These are phyloP conservation scores for Sphaerobolus stellatus DNA, from an alignment of 1,284 basidiomycete species.

Conservation along the genomic window DNA sequence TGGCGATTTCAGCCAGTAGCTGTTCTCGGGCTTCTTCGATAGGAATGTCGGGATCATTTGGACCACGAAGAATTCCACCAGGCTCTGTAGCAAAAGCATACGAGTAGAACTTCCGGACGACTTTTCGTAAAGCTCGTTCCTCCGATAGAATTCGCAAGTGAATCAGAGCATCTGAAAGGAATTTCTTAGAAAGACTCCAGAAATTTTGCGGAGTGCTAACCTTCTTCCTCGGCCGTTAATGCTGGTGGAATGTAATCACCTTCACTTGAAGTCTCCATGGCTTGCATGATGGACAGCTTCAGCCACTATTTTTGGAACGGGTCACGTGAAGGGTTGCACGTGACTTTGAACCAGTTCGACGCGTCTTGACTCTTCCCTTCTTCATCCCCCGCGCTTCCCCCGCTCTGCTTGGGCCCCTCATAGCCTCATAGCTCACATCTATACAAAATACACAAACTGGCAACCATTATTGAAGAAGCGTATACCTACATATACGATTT, in stretches of 20 bases:
- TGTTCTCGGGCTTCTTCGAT: slow-evolving; percentile 73
- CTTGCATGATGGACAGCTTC: background rate
- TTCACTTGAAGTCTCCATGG: background rate
- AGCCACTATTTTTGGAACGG: background rate
- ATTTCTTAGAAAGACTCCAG: slow-evolving; percentile 12
- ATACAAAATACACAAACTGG: background rate
- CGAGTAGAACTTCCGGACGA: slow-evolving; percentile 75
- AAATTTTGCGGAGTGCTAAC: slow-evolving; percentile 31
- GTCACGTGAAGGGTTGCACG: slow-evolving; percentile 5
- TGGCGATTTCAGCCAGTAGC: slow-evolving; percentile 70
- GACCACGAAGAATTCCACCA: slow-evolving; percentile 34
- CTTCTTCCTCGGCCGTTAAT: slow-evolving; percentile 67
- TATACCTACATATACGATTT: background rate
- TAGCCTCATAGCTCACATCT: background rate
- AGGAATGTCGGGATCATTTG: slow-evolving; percentile 33
- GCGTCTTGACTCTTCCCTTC: slow-evolving; percentile 8
- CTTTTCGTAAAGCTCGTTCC: slow-evolving; percentile 60
- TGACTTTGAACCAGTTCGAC: slow-evolving; percentile 9
- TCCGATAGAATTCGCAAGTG: slow-evolving; percentile 72
- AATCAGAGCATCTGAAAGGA: slow-evolving; percentile 64
- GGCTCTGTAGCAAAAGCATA: slow-evolving; percentile 60
- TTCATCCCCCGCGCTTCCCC: no score
- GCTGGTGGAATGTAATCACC: slow-evolving; percentile 30
- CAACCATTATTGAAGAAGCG: background rate
- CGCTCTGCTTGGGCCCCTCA: no score